Conservation (phyloP, 345 rosid species). For the Ceriops decandra region DNA sequence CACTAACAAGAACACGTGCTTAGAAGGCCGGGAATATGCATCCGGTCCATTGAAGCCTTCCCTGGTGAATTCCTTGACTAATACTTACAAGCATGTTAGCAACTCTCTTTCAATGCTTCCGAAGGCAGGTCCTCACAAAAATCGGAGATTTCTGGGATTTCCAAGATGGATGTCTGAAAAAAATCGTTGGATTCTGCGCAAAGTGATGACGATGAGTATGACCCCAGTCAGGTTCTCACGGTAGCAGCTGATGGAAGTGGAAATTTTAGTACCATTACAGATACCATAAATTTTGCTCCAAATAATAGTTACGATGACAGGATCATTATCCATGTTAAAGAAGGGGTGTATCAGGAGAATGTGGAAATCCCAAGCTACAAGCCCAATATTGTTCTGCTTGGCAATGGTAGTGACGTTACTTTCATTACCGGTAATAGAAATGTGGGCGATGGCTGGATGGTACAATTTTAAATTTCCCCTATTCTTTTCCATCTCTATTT, state of each 20-base stretch:
- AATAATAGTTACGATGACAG: conserved; percentile 45
- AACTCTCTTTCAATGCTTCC: conserved; percentile 70
- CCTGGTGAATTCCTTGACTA: conserved; percentile 39
- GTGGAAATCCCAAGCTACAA: conserved; percentile 64
- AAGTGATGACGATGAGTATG: conserved; percentile 46
- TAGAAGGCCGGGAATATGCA: conserved; percentile 72
- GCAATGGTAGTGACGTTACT: conserved; percentile 68
- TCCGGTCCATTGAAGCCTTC: conserved; percentile 59
- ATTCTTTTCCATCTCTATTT: background rate
- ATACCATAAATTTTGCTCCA: conserved; percentile 72
- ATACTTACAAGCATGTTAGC: conserved; percentile 66
- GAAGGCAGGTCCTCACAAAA: conserved; percentile 24
- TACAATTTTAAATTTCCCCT: conserved; percentile 13
- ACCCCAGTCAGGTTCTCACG: conserved; percentile 45
- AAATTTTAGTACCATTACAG: conserved; percentile 58
- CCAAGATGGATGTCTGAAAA: conserved; percentile 54
- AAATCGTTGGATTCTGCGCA: conserved; percentile 50
- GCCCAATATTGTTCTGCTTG: conserved; percentile 65
- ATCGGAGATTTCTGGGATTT: conserved; percentile 51
- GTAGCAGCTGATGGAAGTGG: conserved; percentile 83
- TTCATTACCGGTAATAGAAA: conserved; percentile 62
- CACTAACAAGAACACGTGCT: conserved; percentile 83
- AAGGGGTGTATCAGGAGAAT: conserved; percentile 67
- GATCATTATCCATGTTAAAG: conserved; percentile 47
- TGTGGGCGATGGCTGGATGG: conserved; percentile 79